A percentile compares a stretch with the other conserved stretches of the same genome.
Conservation (phyloP, 176 grass and related monocot species). For the Carex littledalei region DNA sequence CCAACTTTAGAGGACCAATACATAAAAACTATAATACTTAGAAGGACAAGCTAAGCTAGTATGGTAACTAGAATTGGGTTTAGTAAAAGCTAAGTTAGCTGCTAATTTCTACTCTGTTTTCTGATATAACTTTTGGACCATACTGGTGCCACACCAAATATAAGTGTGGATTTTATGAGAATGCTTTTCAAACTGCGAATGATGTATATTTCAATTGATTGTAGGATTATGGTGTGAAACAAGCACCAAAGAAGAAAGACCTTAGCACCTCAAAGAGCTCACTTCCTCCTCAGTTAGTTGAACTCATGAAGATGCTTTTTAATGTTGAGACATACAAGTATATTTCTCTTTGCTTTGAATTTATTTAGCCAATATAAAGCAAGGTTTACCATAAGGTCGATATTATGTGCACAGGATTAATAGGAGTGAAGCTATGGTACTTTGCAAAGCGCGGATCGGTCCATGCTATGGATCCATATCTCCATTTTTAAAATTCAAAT, state of each 20-base stretch:
- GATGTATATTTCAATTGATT: neutral
- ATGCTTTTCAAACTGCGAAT: neutral
- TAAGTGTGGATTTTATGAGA: neutral
- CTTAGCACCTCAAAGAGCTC: conserved; percentile 57
- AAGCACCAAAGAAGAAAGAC: conserved; percentile 54
- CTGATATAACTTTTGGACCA: neutral
- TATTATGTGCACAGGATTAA: neutral
- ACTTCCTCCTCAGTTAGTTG: conserved; percentile 71
- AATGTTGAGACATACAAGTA: conserved; percentile 91
- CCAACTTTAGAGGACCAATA: neutral
- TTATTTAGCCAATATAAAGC: neutral
- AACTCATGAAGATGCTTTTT: conserved; percentile 92
- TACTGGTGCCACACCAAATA: neutral
- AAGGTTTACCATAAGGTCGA: neutral
- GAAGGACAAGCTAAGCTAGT: neutral
- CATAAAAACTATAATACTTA: neutral
- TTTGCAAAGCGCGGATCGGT: too few relatives aligned
- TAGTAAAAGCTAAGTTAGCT: neutral
- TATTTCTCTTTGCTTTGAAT: conserved; percentile 21
- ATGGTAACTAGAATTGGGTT: neutral
- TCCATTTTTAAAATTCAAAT: too few relatives aligned
- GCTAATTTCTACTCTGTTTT: neutral
- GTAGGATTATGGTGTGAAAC: conserved; percentile 84
- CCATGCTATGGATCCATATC: too few relatives aligned
- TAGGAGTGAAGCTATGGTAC: too few relatives aligned